Conservation (phyloP, 2,329 filamentous ascomycete genomes). For the Diaporthe humulicola region DNA sequence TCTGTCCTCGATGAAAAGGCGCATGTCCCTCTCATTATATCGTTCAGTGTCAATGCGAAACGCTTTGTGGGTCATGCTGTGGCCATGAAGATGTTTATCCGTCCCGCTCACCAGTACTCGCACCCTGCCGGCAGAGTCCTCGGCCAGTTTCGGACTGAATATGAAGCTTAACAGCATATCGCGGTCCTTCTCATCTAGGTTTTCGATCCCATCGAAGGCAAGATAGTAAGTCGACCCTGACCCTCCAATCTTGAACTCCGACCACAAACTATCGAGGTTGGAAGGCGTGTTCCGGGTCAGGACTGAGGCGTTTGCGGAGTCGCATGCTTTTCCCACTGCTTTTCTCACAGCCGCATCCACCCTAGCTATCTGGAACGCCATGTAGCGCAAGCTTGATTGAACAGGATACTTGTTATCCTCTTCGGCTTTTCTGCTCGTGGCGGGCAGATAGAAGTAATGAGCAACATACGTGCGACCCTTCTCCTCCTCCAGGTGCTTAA, state of each 20-base stretch:
- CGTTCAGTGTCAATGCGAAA: conserved; percentile 42
- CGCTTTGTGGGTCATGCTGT: not conserved
- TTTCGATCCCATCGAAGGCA: conserved; percentile 46
- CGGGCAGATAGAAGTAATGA: conserved; percentile 45
- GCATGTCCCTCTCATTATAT: conserved; percentile 44
- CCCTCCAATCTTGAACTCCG: conserved; percentile 43
- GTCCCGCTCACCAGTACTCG: conserved; percentile 43
- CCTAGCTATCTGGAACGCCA: conserved; percentile 47
- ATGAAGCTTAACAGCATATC: conserved; percentile 39
- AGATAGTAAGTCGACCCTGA: conserved; percentile 43
- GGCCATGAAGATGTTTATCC: conserved; percentile 29
- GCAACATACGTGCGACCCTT: conserved; percentile 44
- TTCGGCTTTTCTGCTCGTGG: conserved; percentile 42
- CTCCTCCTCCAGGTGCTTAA: conserved; percentile 45
- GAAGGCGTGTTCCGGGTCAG: conserved; percentile 31
- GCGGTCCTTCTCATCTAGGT: conserved; percentile 38
- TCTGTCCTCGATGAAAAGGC: conserved; percentile 40
- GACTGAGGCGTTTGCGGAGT: conserved; percentile 22
- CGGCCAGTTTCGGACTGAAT: conserved; percentile 31
- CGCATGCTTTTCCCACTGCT: conserved; percentile 43
- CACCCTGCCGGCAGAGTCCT: conserved; percentile 37
- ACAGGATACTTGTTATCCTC: conserved; percentile 43
- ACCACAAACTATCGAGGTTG: conserved; percentile 41
- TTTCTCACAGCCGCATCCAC: conserved; percentile 44
- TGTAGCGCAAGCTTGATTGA: conserved; percentile 44